Evolutionary conservation across 805 yeast genomes (phyloP).

Genomic region (Lipomyces orientalis): DNA sequence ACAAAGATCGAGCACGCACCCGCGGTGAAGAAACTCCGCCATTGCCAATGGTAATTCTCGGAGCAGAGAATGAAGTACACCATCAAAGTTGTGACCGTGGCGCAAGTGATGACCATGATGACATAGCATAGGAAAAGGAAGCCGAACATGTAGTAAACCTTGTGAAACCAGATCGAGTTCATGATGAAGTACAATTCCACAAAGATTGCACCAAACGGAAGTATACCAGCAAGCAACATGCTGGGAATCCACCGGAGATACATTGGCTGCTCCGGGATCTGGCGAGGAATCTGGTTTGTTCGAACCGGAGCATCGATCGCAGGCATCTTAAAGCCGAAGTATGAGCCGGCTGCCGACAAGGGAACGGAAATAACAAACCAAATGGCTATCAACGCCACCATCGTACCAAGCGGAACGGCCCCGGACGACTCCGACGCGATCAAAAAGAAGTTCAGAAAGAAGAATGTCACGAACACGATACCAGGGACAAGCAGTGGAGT

Average conservation of each 20-base stretch:
- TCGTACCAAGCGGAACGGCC: slow-evolving; percentile 90
- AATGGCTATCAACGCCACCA: slow-evolving; percentile 75
- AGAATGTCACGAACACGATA: slow-evolving; percentile 62
- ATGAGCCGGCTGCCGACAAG: slow-evolving; percentile 79
- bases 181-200: slow-evolving; percentile 93
- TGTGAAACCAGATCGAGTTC: slow-evolving; percentile 90
- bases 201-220: slow-evolving; percentile 94
- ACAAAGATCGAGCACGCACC: slow-evolving; percentile 90
- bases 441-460: slow-evolving; percentile 80
- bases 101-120: slow-evolving; percentile 81
- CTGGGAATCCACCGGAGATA: slow-evolving; percentile 72
- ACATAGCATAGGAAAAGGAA: slow-evolving; percentile 86
- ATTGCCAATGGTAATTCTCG: slow-evolving; percentile 97
- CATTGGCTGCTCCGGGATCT: slow-evolving; percentile 90
- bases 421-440: slow-evolving; percentile 83
- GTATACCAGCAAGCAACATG: slow-evolving; percentile 79
- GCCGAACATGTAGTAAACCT: slow-evolving; percentile 96
- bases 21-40: slow-evolving; percentile 86
- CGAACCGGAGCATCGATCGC: slow-evolving; percentile 74
- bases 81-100: slow-evolving; percentile 77
- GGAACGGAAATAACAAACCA: slow-evolving; percentile 92
- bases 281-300: slow-evolving; percentile 95
- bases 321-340: slow-evolving; percentile 70
- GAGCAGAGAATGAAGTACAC: slow-evolving; percentile 83
- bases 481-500: slow-evolving; percentile 92